Conservation (phyloP, 345 rosid genomes). For the Euphorbia lathyris region DNA sequence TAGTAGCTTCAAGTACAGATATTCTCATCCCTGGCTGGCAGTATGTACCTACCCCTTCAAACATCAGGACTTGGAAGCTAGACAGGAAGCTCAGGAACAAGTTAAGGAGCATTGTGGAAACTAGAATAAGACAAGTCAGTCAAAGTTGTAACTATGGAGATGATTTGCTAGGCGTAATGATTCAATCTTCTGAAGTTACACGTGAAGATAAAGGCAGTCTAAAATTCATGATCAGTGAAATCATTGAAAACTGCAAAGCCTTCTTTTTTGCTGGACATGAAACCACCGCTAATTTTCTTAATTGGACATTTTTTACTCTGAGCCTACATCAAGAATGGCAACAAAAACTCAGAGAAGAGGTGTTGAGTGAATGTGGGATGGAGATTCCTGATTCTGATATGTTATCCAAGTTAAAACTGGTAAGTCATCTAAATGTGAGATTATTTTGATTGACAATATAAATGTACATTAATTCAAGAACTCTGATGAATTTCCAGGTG, state of each 20-base stretch:
- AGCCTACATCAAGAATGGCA: slow-evolving; percentile 57
- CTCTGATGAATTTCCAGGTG: slow-evolving; percentile 27
- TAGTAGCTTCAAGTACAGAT: slow-evolving; percentile 29
- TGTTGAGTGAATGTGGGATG: slow-evolving; percentile 38
- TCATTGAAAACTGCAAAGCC: slow-evolving; percentile 63
- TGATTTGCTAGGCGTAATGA: slow-evolving; percentile 54
- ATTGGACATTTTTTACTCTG: slow-evolving; percentile 53
- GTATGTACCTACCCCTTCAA: slow-evolving; percentile 78
- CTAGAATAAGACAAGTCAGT: slow-evolving; percentile 19
- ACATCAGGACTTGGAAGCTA: slow-evolving; percentile 66
- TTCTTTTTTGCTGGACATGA: slow-evolving; percentile 66
- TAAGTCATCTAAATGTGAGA: no score
- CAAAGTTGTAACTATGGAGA: slow-evolving; percentile 49
- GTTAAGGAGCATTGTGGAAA: slow-evolving; percentile 45
- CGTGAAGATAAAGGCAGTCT: slow-evolving; percentile 1
- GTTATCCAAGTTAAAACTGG: slow-evolving; percentile 45
- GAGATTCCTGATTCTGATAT: slow-evolving; percentile 38
- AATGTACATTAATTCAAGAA: no score
- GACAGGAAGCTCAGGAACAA: slow-evolving; percentile 63
- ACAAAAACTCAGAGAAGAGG: slow-evolving; percentile 50
- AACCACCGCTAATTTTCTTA: slow-evolving; percentile 50
- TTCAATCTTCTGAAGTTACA: slow-evolving; percentile 17
- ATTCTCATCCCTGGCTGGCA: slow-evolving; percentile 72
- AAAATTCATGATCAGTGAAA: slow-evolving; percentile 37
- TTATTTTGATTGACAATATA: no score